Base-by-base conservation (phyloP, 441 rosid genomes). In the Breynia disticha region DNA sequence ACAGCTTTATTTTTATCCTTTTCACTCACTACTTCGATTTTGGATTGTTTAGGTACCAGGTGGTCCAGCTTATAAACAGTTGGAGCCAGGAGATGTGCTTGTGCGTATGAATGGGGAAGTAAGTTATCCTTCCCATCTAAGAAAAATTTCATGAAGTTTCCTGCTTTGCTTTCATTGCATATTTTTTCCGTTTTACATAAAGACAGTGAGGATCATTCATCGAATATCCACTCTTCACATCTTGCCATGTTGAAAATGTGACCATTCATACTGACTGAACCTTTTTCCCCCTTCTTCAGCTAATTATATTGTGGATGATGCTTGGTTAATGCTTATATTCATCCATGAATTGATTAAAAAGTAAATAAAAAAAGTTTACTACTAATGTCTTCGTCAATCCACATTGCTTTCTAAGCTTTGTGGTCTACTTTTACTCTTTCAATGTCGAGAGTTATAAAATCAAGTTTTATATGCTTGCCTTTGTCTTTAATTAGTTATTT, bases 81-180 rank as follows among this genome's bases (percentile, higher is more conserved):
- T 91, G 79, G 95, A 88, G 77, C 84, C 97, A 4, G 98, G 98
- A 55, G 98, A 88, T 76, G 91, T 91, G 59, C 95, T 91, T 69
- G 78, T 91, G 59, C 75, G 75, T 55, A 74, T 86, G 74, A 86
- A 91, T 55, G 83, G 89, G 58, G 87, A 82, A 46, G 98, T 86
- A 71, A 75, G 90, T 81, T 55, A 54, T 57, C 16, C 24, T 53
- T 50, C 22, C 16, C 47, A 19, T 48, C 11, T 19, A 9, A 20
- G 14, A 10, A 21, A 13, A 4, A 4, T 28, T 28, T 28, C 35
- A 4, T 28, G 35, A 16, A n/a, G 17, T 45, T n/a, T 45, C 48
- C 5, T 18, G 16, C n/a, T 45, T 45, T 13, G 18, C 18, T 18
- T 45, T n/a, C 18, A n/a, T 45, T 18, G n/a, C 12, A 46, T 28